Conservation (phyloP, 768 basidiomycete genomes). For the Leucocoprinus sp. region DNA sequence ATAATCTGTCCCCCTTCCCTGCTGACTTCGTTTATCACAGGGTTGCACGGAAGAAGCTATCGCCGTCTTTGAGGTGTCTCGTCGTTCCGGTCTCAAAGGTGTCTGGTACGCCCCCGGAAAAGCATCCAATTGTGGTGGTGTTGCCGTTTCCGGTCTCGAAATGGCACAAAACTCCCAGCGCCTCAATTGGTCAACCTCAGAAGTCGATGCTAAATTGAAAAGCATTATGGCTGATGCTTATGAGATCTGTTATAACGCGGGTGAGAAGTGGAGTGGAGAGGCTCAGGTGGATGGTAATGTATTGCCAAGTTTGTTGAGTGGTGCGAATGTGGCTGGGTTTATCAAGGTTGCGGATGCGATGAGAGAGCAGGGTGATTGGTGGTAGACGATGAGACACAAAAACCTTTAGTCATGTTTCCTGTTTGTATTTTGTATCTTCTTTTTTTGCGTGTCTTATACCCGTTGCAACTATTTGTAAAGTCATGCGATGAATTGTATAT, state of each 20-base stretch:
- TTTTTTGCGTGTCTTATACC: neutral
- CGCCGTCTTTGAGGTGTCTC: slow-evolving; percentile 58
- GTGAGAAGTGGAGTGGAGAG: slow-evolving; percentile 48
- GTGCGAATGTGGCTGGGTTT: slow-evolving; percentile 70
- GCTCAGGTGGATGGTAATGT: slow-evolving; percentile 24
- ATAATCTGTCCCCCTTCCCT: neutral
- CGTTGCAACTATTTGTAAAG: too few species aligned
- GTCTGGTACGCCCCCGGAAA: slow-evolving; percentile 73
- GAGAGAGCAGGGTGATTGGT: slow-evolving; percentile 71
- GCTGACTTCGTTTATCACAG: slow-evolving; percentile 16
- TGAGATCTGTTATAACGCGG: slow-evolving; percentile 49
- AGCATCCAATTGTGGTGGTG: slow-evolving; percentile 64
- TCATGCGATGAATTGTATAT: too few species aligned
- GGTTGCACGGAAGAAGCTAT: slow-evolving; percentile 69
- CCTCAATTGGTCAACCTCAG: slow-evolving; percentile 50
- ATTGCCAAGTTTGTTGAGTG: slow-evolving; percentile 47
- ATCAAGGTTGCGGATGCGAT: slow-evolving; percentile 67
- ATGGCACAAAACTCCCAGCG: slow-evolving; percentile 74
- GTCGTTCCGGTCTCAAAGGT: slow-evolving; percentile 38
- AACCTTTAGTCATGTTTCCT: too few species aligned
- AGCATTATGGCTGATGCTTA: slow-evolving; percentile 65
- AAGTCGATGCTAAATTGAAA: slow-evolving; percentile 63
- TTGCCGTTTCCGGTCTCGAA: slow-evolving; percentile 71
- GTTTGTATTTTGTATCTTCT: too few species aligned
- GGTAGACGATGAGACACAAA: slow-evolving; percentile 33